A percentile compares a stretch with the other conserved stretches of the same genome.
Conservation (phyloP, 1,284 basidiomycete species). For the Malassezia japonica region DNA sequence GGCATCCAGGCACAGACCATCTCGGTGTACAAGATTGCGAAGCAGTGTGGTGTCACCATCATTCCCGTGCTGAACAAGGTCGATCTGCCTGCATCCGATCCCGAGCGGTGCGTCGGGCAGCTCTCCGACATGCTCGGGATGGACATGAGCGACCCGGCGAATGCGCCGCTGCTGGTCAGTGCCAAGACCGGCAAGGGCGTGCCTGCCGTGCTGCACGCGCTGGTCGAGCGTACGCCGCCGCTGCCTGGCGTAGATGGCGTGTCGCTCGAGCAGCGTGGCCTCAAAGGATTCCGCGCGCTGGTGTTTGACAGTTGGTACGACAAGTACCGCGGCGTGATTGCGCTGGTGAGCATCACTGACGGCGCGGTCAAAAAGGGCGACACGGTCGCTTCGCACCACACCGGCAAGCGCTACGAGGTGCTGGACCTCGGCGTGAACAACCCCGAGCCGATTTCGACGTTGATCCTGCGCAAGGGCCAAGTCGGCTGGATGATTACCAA, state of each 20-base stretch:
- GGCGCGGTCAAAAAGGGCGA: constrained; percentile 55
- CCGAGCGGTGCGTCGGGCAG: constrained; percentile 25
- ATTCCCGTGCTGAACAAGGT: constrained; percentile 94
- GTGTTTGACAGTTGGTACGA: constrained; percentile 90
- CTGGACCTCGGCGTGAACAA: constrained; percentile 84
- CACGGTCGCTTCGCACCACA: constrained; percentile 70
- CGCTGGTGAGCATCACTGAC: constrained; percentile 66
- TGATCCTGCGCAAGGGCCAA: constrained; percentile 68
- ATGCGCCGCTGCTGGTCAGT: constrained; percentile 51
- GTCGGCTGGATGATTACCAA: constrained; percentile 69
- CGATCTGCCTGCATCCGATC: constrained; percentile 27
- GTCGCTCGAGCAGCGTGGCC: constrained; percentile 24
- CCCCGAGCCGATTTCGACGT: constrained; percentile 52
- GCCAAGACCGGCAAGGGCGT: constrained; percentile 86
- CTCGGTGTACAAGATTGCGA: constrained; percentile 78
- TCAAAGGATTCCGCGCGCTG: constrained; percentile 58
- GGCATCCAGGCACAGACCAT: constrained; percentile 96
- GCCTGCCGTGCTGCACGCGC: constrained; percentile 64
- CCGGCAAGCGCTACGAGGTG: constrained; percentile 82
- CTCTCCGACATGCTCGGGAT: constrained; percentile 51
- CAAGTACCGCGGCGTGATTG: constrained; percentile 90
- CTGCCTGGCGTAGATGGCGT: constrained; percentile 24
- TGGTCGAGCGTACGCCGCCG: constrained; percentile 60
- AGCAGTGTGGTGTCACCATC: constrained; percentile 65
- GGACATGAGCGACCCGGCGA: constrained; percentile 51